These are phyloP conservation scores for Dentipellis fragilis DNA, from an alignment of 768 basidiomycete genomes.

Conservation along the genomic window DNA sequence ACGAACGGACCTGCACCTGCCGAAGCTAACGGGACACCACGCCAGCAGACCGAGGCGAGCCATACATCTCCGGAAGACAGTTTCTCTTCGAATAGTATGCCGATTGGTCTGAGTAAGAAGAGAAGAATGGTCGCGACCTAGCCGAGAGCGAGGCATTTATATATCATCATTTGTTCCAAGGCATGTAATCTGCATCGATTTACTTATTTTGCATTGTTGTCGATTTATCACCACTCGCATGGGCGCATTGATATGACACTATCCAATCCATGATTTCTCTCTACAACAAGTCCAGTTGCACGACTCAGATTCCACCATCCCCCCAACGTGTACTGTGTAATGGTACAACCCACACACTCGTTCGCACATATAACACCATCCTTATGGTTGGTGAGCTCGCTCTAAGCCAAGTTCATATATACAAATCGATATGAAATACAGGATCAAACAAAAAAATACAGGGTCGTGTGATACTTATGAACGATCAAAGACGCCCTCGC, in stretches of 20 bases:
- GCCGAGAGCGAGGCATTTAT: not conserved
- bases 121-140: conserved; percentile 34
- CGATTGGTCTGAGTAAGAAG: conserved; percentile 37
- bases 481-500: too few relatives aligned
- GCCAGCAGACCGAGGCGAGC: not conserved
- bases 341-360: conserved; percentile 1
- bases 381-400: too few relatives aligned
- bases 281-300: too few relatives aligned
- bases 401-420: not conserved
- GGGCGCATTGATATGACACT: too few relatives aligned
- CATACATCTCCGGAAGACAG: conserved; percentile 3
- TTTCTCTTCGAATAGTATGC: conserved; percentile 10
- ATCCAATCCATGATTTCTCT: too few relatives aligned
- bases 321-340: not conserved
- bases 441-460: not conserved
- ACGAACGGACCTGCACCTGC: conserved; percentile 5
- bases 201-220: conserved; percentile 11
- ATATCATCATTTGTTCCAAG: not conserved
- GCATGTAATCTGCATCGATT: conserved; percentile 11
- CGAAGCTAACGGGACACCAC: conserved; percentile 5
- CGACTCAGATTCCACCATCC: too few relatives aligned
- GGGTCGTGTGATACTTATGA: too few relatives aligned
- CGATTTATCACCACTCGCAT: conserved; percentile 1
- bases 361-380: too few relatives aligned
- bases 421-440: conserved; percentile 7